phyloP scores from a whole-genome alignment of 2,329 filamentous ascomycete genomes.

The Diaporthe citriasiana region DNA sequence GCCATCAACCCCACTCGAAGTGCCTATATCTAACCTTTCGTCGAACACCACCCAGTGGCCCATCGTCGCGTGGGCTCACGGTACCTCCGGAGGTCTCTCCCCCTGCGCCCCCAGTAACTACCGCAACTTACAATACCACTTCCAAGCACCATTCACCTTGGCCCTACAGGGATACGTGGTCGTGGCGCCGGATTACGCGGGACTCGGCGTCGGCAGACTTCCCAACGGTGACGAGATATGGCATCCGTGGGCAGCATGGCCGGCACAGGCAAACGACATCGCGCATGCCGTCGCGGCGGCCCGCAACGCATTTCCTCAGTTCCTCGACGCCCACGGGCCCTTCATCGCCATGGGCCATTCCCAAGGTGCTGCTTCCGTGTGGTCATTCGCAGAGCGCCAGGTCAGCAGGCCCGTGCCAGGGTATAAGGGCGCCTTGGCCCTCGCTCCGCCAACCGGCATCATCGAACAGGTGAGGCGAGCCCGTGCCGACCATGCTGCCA shows the following conservation, averaged over 20 bases:
- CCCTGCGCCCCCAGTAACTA: constrained; percentile 57
- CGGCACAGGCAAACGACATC: constrained; percentile 22
- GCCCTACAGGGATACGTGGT: constrained; percentile 60
- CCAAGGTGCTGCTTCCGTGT: constrained; percentile 60
- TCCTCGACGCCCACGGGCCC: background rate
- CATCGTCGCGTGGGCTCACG: constrained; percentile 60
- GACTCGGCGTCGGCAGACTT: constrained; percentile 55
- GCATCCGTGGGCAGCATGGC: constrained; percentile 1
- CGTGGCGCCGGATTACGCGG: constrained; percentile 60
- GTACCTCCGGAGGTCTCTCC: constrained; percentile 58
- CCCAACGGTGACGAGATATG: background rate
- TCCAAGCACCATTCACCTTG: constrained; percentile 55
- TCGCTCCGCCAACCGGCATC: background rate
- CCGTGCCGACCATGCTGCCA: background rate
- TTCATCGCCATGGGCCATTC: constrained; percentile 48
- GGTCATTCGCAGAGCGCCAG: constrained; percentile 55
- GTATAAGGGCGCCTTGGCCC: constrained; percentile 53
- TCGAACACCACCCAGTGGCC: constrained; percentile 42
- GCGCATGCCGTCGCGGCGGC: background rate
- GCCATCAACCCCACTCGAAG: constrained; percentile 50
- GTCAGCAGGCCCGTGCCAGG: constrained; percentile 50
- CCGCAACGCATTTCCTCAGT: background rate
- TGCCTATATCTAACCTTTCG: background rate
- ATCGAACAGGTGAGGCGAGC: background rate
- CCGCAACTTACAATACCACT: constrained; percentile 57